Percentiles rank a stretch among this genome's conserved stretches.
These are phyloP conservation scores for Xylariaceae sp. DNA, from an alignment of 2,329 filamentous ascomycete species.

Conservation along the genomic window DNA sequence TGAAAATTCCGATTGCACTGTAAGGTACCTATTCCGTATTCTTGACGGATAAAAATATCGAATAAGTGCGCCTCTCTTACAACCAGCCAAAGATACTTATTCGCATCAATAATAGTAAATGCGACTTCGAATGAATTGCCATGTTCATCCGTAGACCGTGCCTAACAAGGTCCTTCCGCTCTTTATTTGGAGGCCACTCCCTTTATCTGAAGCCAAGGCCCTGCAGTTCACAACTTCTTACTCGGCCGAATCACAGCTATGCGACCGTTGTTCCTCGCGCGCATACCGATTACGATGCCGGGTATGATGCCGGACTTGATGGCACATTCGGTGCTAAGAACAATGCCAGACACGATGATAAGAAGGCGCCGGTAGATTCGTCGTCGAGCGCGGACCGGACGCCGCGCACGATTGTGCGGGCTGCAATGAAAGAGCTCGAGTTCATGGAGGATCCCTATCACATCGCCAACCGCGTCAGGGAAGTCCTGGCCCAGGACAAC, in stretches of 20 bases:
- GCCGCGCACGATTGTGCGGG: slow-evolving; percentile 32
- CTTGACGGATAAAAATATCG: no score
- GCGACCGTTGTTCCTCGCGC: slow-evolving; percentile 13
- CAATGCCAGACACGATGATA: no score
- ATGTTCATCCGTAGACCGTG: slow-evolving; percentile 41
- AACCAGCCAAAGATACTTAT: slow-evolving; percentile 7
- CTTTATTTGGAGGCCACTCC: slow-evolving; percentile 19
- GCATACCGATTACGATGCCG: not conserved
- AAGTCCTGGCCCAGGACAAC: slow-evolving; percentile 53
- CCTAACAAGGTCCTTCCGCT: slow-evolving; percentile 26
- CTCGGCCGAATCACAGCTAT: slow-evolving; percentile 19
- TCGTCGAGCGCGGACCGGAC: slow-evolving; percentile 16
- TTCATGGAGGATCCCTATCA: slow-evolving; percentile 66
- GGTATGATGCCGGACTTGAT: no score
- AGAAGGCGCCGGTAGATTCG: not conserved
- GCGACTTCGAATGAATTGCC: slow-evolving; percentile 5
- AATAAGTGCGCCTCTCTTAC: not conserved
- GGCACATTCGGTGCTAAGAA: no score
- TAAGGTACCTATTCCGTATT: no score
- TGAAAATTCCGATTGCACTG: no score
- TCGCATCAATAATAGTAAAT: not conserved
- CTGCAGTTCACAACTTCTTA: slow-evolving; percentile 7
- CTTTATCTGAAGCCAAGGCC: slow-evolving; percentile 6
- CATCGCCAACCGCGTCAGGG: slow-evolving; percentile 62
- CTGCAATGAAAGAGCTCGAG: slow-evolving; percentile 51